Evolutionary conservation across 2,329 filamentous ascomycete species (phyloP), one percentile per base, ranked within the genome.

Genomic region (Monilinia fructicola): DNA sequence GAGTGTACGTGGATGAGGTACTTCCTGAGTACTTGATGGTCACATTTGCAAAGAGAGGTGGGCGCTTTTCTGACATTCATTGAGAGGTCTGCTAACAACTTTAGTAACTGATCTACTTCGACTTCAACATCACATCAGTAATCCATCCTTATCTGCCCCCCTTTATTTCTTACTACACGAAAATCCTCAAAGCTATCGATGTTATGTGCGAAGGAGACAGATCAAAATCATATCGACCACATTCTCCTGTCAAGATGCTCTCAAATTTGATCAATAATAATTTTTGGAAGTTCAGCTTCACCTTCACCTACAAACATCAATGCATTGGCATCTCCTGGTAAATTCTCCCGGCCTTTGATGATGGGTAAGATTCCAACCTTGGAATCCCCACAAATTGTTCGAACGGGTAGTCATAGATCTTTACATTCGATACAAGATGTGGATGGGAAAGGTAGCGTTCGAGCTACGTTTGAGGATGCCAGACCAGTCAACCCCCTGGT

Each of bases 211-310:
- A 88, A 52, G 82, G 84, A 0, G 86, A 88, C 73, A 90, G 86
- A 76, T 84, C 86, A 14, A 84, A 84, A 65, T 88, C 87, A 0
- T 91, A 91, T 74, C 84, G 94, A 12, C 87, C 88, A 5, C 86
- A 89, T n/a, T 97, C 93, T 0, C 93, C 94, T 0, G 91, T 96
- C 58, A 98, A 97, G 77, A 83, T 97, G 74, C 82, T 98, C 21
- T 96, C 93, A 0, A 96, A 85, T 74, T 86, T 97, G 64, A 87
- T 96, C 73, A 85, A 87, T 44, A 85, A 87, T 31, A 85, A 83
- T 66, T 77, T 77, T 82, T 44, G 82, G 81, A 69, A 79, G 78
- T 46, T 77, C 79, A 16, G 78, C 59, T 72, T 72, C 71, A 67
- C 71, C 77, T 2, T 67, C 76, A 76, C 66, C 79, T 50, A 78